Evolutionary conservation across 2,329 filamentous ascomycete species (phyloP).

Genomic region (Dothistroma pini): DNA sequence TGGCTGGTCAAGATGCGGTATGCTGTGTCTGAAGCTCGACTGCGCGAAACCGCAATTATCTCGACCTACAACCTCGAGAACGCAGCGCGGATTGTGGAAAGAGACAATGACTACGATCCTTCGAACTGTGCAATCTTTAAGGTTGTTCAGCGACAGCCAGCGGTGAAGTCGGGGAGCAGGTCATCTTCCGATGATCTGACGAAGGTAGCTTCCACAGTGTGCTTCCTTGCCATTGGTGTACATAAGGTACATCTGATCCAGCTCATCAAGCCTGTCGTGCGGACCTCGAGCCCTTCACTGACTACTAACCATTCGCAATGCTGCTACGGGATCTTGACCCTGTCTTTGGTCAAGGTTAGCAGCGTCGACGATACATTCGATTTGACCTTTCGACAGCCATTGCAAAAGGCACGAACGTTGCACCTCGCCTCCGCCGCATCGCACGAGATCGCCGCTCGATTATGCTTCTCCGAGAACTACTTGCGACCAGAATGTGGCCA

Average conservation of each 20-base stretch:
- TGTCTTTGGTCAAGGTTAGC: constrained; percentile 58
- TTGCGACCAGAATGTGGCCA: constrained; percentile 64
- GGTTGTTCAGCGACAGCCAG: constrained; percentile 60
- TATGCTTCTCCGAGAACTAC: constrained; percentile 59
- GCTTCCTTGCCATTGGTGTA: constrained; percentile 65
- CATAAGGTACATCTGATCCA: constrained; percentile 68
- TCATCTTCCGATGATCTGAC: constrained; percentile 64
- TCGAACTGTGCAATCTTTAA: constrained; percentile 65
- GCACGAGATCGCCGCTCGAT: constrained; percentile 59
- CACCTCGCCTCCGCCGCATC: constrained; percentile 63
- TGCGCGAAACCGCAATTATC: constrained; percentile 51
- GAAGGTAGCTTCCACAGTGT: constrained; percentile 61
- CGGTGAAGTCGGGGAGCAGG: constrained; percentile 50
- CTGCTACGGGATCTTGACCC: constrained; percentile 61
- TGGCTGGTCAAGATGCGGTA: constrained; percentile 63
- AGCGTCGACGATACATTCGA: constrained; percentile 64
- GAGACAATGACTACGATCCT: constrained; percentile 66
- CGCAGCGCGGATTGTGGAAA: constrained; percentile 59
- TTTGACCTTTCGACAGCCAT: constrained; percentile 57
- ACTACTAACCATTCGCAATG: constrained; percentile 45
- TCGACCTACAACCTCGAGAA: constrained; percentile 60
- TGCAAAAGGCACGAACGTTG: constrained; percentile 53
- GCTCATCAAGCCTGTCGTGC: constrained; percentile 55
- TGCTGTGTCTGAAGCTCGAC: constrained; percentile 55
- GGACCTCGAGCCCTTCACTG: constrained; percentile 54